Evolutionary conservation across 176 grass and related monocot genomes (phyloP).

Genomic region (Paspalum notatum): DNA sequence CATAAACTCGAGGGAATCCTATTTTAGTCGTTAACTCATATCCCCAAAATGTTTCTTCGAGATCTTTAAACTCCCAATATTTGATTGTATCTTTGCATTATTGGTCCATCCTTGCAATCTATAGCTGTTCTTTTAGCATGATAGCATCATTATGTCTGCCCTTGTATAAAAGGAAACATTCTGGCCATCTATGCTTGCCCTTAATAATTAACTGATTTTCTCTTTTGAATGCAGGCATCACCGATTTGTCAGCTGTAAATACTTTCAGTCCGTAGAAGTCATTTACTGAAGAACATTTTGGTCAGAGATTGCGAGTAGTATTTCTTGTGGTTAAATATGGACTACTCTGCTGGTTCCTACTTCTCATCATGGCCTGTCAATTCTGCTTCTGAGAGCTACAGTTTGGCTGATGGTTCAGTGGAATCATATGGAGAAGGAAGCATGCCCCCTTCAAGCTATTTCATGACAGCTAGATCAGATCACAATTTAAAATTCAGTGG

Average conservation of each 20-base stretch:
- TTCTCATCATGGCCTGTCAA: slow-evolving; percentile 52
- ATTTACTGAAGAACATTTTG: slow-evolving; percentile 6
- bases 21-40: slow-evolving; percentile 20
- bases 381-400: slow-evolving; percentile 43
- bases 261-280: slow-evolving; percentile 34
- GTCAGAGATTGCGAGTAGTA: slow-evolving; percentile 12
- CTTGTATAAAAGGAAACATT: slow-evolving; percentile 29
- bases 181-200: background rate
- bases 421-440: slow-evolving; percentile 48
- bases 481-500: slow-evolving; percentile 37
- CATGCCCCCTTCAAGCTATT: slow-evolving; percentile 41
- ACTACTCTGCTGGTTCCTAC: slow-evolving; percentile 48
- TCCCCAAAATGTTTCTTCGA: slow-evolving; percentile 20
- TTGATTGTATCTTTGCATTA: slow-evolving; percentile 16
- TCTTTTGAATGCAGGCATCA: slow-evolving; percentile 33
- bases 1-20: slow-evolving; percentile 8
- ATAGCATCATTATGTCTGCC: background rate
- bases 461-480: slow-evolving; percentile 41
- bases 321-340: slow-evolving; percentile 39
- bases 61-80: background rate
- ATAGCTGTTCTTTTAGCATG: slow-evolving; percentile 22
- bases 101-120: slow-evolving; percentile 32
- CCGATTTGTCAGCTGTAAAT: slow-evolving; percentile 16
- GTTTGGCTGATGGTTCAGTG: slow-evolving; percentile 45
- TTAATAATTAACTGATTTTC: slow-evolving; percentile 1